Conservation (phyloP, 192 early-diverging fungal species). For the Podila verticillata region DNA sequence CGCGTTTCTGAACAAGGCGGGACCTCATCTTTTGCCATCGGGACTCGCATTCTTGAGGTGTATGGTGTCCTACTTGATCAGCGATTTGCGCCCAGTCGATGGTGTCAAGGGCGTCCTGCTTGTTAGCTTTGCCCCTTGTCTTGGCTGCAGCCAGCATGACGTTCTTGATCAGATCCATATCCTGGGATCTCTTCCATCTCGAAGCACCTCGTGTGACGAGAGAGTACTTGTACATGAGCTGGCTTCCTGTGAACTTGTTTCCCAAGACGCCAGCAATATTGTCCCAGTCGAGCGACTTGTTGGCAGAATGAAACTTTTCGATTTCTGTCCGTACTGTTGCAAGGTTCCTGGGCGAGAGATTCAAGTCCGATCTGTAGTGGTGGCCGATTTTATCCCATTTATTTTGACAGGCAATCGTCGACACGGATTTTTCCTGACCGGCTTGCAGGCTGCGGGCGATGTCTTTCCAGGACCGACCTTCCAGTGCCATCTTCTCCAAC, state of each 20-base stretch:
- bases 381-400: not conserved
- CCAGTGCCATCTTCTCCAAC: not conserved
- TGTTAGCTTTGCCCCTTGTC: not conserved
- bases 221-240: not conserved
- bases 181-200: not conserved
- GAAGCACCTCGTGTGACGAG: not conserved
- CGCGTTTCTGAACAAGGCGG: not conserved
- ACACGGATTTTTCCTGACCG: not conserved
- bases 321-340: not conserved
- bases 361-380: no score
- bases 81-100: not conserved
- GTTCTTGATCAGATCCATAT: not conserved
- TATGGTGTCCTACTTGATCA: not conserved
- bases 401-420: not conserved
- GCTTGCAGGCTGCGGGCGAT: not conserved
- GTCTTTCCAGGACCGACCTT: not conserved
- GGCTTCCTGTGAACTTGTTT: not conserved
- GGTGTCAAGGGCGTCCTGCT: not conserved
- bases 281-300: not conserved
- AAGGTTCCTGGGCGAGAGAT: no score
- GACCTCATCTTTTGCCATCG: not conserved
- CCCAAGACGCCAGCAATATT: not conserved
- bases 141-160: not conserved
- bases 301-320: not conserved
- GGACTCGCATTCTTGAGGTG: not conserved